Evolutionary conservation across 805 yeast genomes (phyloP), one percentile per base, ranked within the genome.

Genomic region (Ogataea naganishii): DNA sequence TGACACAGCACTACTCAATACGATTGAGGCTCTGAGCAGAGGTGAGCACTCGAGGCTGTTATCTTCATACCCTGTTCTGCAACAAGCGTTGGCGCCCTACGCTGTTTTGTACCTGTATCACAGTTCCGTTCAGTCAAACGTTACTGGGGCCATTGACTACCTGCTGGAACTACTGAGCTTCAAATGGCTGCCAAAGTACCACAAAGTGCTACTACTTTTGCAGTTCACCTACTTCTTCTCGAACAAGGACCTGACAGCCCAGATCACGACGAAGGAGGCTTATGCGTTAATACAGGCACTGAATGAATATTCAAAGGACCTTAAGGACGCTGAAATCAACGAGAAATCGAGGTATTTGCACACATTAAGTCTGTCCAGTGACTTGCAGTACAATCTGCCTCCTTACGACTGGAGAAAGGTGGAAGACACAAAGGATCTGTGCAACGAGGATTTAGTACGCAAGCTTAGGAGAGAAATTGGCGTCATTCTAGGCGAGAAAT

Each of bases 11-110:
- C 55, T 76, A 24, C 20, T 45, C 6, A 26, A 35, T 8, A 46
- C 43, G 21, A 35, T 51, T 7, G 41, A 44, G 18, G 7, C 19
- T 17, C 21, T 24, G 12, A 14, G 25, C 11, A 13, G 11, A 10
- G 19, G 12, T 20, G 16, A 11, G 22, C 22, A 20, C n/a, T 20
- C n/a, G 22, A 20, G 22, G 22, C 9, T 20, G 22, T 9, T 20
- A 47, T 39, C 28, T 56, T 42, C 27, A 53, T 13, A 56, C 70
- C 75, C 83, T 11, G 61, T 74, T 2, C 62, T 81, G 43, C 68
- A 75, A 39, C 88, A 80, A 49, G 68, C 80, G 16, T 49, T 81
- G 29, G 58, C 89, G 5, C 92, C 92, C 26, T 75, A 80, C 47
- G 85, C 79, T 2, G 70, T 78, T 1, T 56, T 81, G 15, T 60